Evolutionary conservation across 306 rosid genomes (phyloP), one percentile per base, ranked within the genome.

Genomic region (Crotalaria pallida): DNA sequence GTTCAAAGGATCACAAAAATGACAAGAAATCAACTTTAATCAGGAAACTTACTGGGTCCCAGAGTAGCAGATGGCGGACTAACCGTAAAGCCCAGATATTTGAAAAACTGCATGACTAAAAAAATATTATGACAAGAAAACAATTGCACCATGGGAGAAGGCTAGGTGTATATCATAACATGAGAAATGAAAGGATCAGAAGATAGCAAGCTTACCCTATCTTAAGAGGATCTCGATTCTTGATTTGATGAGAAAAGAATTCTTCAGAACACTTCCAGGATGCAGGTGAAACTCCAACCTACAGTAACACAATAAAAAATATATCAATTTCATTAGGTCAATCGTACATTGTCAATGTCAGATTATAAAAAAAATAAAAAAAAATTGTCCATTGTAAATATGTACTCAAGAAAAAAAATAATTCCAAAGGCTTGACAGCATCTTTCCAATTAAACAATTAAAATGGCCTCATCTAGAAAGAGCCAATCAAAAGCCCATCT

Each of bases 211-310:
- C 97, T 40, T 71, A 94, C 97, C 97, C 98, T 71, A 88, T 56
- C 74, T 94, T 94, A 34, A 94, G 95, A 29, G 96, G 97, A 88
- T 94, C 97, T 81, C 96, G 85, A 67, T 72, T 87, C 85, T 77
- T 90, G 47, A 94, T 94, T 69, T 94, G 92, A 60, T 24, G 69
- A 47, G 96, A 80, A 70, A 94, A 88, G 76, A 90, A 89, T 58
- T 94, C 97, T 80, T 90, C 96, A 4, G 98, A 94, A 86, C 98
- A 94, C 85, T 85, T 90, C 97, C 97, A 94, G 64, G 97, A 87
- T 57, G 98, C 98, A 3, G 96, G 98, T 53, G 96, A 81, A 79
- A 34, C 82, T 80, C 90, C 81, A 59, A 34, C 89, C 98, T 92
- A 57, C 2, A 69, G 73, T 67, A 77, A 31, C 77, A 50, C 36